Evolutionary conservation across 257 asterid species (phyloP).

Genomic region (Voacanga thouarsii): DNA sequence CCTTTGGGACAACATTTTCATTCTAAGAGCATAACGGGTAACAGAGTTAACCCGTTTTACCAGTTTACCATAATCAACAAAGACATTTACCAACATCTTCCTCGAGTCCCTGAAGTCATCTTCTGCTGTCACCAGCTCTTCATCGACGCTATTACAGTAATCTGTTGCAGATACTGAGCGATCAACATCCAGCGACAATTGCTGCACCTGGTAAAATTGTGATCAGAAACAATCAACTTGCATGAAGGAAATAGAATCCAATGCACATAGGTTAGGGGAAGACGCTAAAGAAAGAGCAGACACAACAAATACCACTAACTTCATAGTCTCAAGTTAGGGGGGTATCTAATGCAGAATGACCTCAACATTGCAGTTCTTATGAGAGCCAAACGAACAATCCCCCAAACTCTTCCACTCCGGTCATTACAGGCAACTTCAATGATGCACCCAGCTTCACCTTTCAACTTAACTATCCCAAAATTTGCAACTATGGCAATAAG

Average conservation of each 20-base stretch:
- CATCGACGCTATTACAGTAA: constrained; percentile 23
- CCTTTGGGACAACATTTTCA: constrained; percentile 36
- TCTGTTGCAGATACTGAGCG: constrained; percentile 31
- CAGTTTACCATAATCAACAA: constrained; percentile 60
- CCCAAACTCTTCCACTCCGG: neutral
- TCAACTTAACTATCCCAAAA: neutral
- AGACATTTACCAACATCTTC: constrained; percentile 44
- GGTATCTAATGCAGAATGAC: neutral
- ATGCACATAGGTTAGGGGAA: neutral
- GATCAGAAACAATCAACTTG: neutral
- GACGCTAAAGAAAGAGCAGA: neutral
- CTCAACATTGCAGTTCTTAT: neutral
- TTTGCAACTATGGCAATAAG: neutral
- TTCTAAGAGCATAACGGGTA: constrained; percentile 38
- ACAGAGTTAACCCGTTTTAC: constrained; percentile 73
- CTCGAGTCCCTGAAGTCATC: constrained; percentile 40
- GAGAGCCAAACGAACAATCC: neutral
- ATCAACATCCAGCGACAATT: constrained; percentile 36
- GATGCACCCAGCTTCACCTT: neutral
- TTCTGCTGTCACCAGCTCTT: constrained; percentile 15
- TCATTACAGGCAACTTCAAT: neutral
- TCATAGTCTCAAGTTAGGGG: neutral
- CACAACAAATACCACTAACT: neutral
- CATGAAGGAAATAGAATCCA: neutral
- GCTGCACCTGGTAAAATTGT: constrained; percentile 43